Conservation (phyloP, 2,329 filamentous ascomycete genomes). For the Cordyceps militaris region DNA sequence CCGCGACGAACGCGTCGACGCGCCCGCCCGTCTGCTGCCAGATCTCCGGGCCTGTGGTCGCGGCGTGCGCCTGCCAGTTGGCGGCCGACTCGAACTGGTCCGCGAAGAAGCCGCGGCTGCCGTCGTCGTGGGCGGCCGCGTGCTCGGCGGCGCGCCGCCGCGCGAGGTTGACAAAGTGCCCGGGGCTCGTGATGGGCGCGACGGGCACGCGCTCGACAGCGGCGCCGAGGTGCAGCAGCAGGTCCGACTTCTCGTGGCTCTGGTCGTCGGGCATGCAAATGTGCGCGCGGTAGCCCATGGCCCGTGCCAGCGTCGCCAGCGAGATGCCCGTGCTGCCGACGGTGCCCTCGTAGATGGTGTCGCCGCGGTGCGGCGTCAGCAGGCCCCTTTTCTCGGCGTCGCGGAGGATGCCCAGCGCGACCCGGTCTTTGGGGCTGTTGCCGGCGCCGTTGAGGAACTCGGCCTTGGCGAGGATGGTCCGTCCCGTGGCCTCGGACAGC, state of each 20-base stretch:
- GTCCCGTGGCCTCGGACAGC: slow-evolving; percentile 78
- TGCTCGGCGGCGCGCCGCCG: slow-evolving; percentile 70
- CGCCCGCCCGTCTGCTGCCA: slow-evolving; percentile 58
- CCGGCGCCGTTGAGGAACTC: slow-evolving; percentile 96
- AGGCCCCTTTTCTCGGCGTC: slow-evolving; percentile 72
- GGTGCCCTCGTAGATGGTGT: slow-evolving; percentile 96
- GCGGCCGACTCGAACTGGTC: slow-evolving; percentile 92
- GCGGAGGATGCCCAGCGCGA: slow-evolving; percentile 83
- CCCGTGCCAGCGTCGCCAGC: slow-evolving; percentile 78
- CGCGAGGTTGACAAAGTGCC: slow-evolving; percentile 92
- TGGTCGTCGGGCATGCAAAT: slow-evolving; percentile 98
- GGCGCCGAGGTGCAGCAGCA: slow-evolving; percentile 84
- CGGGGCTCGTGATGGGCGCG: slow-evolving; percentile 85
- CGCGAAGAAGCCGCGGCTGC: slow-evolving; percentile 81
- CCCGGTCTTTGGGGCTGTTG: slow-evolving; percentile 88
- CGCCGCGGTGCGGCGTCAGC: slow-evolving; percentile 70
- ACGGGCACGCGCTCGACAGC: slow-evolving; percentile 86
- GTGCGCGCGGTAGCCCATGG: slow-evolving; percentile 82
- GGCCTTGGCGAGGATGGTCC: slow-evolving; percentile 85
- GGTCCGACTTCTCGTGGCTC: slow-evolving; percentile 77
- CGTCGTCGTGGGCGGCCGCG: slow-evolving; percentile 44
- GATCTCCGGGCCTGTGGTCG: slow-evolving; percentile 84
- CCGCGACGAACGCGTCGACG: slow-evolving; percentile 83
- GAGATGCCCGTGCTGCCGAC: slow-evolving; percentile 96
- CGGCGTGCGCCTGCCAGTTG: slow-evolving; percentile 80